Evolutionary conservation across 1,139 yeast species (phyloP).

Genomic region (Petasospora rhodanensis): DNA sequence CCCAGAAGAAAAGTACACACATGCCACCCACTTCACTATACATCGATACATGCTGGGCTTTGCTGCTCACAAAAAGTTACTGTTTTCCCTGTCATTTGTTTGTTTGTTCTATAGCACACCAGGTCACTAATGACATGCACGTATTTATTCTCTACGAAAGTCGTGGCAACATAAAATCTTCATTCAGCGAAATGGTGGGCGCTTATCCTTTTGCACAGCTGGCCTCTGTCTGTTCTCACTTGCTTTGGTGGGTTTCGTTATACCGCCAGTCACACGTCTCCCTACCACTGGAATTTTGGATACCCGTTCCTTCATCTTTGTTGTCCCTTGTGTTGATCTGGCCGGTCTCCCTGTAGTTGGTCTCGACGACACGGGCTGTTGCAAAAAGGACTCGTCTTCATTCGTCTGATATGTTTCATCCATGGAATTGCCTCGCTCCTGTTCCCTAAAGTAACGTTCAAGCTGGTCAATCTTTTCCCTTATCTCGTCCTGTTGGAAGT

Average conservation of each 20-base stretch:
- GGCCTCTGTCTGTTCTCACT: conserved; percentile 18
- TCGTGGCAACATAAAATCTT: too few relatives aligned
- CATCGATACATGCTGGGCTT: too few relatives aligned
- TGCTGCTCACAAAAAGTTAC: too few relatives aligned
- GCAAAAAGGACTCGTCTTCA: conserved; percentile 24
- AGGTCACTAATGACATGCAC: too few relatives aligned
- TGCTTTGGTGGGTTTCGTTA: conserved; percentile 18
- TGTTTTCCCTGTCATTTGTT: too few relatives aligned
- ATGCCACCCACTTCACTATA: too few relatives aligned
- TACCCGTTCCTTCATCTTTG: too few relatives aligned
- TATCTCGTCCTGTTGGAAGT: conserved; percentile 19
- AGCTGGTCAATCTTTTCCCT: conserved; percentile 17
- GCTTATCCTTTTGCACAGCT: conserved; percentile 12
- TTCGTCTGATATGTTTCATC: conserved; percentile 23
- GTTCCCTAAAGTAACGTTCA: conserved; percentile 15
- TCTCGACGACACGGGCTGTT: conserved; percentile 17
- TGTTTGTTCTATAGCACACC: neutral
- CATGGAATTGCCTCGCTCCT: conserved; percentile 3
- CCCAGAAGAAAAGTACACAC: neutral
- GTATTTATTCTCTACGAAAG: conserved; percentile 1
- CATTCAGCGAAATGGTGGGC: conserved; percentile 24
- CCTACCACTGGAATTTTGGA: conserved; percentile 18
- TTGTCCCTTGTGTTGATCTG: conserved; percentile 1
- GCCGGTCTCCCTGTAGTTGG: neutral
- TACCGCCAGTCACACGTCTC: conserved; percentile 14